phyloP scores from a whole-genome alignment of 202 grass and related monocot genomes.

The Setaria viridis region DNA sequence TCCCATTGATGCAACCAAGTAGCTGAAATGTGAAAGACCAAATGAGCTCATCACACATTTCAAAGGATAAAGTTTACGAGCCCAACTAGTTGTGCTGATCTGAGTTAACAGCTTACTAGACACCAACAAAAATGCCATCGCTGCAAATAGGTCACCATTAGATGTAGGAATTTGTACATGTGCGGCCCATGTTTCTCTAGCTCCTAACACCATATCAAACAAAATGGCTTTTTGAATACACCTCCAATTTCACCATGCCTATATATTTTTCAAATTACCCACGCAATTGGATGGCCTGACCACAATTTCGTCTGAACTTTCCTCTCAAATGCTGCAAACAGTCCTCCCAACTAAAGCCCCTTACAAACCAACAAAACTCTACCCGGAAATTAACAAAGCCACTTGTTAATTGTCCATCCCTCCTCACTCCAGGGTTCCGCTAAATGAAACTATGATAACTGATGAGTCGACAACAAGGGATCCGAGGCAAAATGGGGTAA shows the following conservation, averaged over 20 bases:
- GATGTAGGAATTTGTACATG: not conserved
- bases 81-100: not conserved
- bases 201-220: not conserved
- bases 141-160: not conserved
- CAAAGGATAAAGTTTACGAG: not conserved
- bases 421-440: not conserved
- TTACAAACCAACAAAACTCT: not conserved
- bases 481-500: not conserved
- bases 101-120: slow-evolving; percentile 2
- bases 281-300: not conserved
- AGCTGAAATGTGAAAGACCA: slow-evolving; percentile 63
- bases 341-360: not conserved
- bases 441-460: not conserved
- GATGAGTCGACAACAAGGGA: not conserved
- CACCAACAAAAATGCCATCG: not conserved
- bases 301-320: not conserved
- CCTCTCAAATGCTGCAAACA: not conserved
- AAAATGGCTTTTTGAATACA: not conserved
- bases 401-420: not conserved
- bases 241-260: not conserved
- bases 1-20: slow-evolving; percentile 92
- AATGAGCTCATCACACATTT: slow-evolving; percentile 11
- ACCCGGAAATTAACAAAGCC: not conserved
- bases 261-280: not conserved
- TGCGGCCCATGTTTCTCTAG: not conserved